These are phyloP conservation scores for Sisymbrium altissimum DNA, from an alignment of 345 rosid species.

Conservation along the genomic window DNA sequence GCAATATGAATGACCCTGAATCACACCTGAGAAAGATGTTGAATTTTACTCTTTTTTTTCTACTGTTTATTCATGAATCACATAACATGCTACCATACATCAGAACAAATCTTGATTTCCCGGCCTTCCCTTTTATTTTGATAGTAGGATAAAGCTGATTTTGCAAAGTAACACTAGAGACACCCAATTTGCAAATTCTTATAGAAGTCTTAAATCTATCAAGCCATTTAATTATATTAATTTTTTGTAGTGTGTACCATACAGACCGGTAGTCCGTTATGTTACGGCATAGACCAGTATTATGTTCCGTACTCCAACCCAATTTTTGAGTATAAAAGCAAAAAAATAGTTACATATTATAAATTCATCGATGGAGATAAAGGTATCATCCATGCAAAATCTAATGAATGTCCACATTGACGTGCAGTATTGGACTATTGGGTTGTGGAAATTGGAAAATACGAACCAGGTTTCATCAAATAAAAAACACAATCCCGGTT, in stretches of 20 bases:
- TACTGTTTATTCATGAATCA: not conserved
- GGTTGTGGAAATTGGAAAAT: not conserved
- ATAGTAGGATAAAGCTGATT: too few relatives aligned
- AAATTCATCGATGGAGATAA: too few relatives aligned
- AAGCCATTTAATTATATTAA: too few relatives aligned
- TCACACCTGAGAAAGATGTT: not conserved
- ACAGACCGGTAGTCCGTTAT: too few relatives aligned
- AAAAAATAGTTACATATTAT: too few relatives aligned
- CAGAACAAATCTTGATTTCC: not conserved
- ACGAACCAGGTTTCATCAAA: not conserved
- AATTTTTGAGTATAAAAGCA: too few relatives aligned
- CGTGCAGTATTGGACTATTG: not conserved
- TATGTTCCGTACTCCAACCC: too few relatives aligned
- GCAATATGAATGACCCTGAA: constrained; percentile 2
- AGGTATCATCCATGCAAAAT: not conserved
- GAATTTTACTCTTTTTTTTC: not conserved
- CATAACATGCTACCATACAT: constrained; percentile 6
- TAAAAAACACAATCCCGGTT: not conserved
- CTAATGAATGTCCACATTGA: not conserved
- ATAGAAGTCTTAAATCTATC: too few relatives aligned
- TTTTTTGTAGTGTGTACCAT: too few relatives aligned
- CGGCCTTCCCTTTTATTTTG: not conserved
- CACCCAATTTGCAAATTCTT: too few relatives aligned
- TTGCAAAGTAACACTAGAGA: too few relatives aligned
- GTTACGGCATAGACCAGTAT: too few relatives aligned